phyloP scores from a whole-genome alignment of 495 filamentous ascomycete species.

The Corynascus novoguineensis region DNA sequence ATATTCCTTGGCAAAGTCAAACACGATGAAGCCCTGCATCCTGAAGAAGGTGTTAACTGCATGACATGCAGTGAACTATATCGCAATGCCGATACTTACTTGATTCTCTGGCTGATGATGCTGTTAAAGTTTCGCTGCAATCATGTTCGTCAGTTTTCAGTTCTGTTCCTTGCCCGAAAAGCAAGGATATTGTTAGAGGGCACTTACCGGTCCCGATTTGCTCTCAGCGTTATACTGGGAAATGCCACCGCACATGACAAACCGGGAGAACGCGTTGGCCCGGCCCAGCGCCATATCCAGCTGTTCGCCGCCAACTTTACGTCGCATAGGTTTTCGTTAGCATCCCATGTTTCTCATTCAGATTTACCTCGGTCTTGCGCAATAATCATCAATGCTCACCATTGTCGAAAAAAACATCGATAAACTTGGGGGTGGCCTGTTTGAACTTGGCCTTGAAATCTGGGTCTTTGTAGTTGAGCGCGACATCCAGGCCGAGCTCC shows the following conservation, averaged over 20 bases:
- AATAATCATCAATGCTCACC: slow-evolving; percentile 27
- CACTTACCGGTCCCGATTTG: slow-evolving; percentile 24
- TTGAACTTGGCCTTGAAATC: slow-evolving; percentile 53
- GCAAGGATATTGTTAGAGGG: too few relatives aligned
- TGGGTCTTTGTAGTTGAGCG: slow-evolving; percentile 60
- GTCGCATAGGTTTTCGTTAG: slow-evolving; percentile 3
- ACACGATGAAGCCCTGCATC: slow-evolving; percentile 60
- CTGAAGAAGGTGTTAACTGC: slow-evolving; percentile 13
- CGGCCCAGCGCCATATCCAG: slow-evolving; percentile 56
- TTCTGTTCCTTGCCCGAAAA: too few relatives aligned
- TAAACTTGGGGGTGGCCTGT: slow-evolving; percentile 53
- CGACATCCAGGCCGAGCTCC: slow-evolving; percentile 57
- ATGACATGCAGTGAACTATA: too few relatives aligned
- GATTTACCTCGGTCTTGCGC: neutral
- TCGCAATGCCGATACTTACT: neutral
- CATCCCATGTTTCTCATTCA: neutral
- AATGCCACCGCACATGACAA: slow-evolving; percentile 56
- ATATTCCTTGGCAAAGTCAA: slow-evolving; percentile 45
- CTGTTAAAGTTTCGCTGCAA: slow-evolving; percentile 25
- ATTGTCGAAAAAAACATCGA: slow-evolving; percentile 66
- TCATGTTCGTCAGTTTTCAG: neutral
- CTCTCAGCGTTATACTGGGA: slow-evolving; percentile 39
- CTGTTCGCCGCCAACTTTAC: slow-evolving; percentile 54
- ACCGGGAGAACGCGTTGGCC: slow-evolving; percentile 51
- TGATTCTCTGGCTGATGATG: slow-evolving; percentile 36